Evolutionary conservation across 441 rosid species (phyloP).

Genomic region (Theobroma grandiflorum): DNA sequence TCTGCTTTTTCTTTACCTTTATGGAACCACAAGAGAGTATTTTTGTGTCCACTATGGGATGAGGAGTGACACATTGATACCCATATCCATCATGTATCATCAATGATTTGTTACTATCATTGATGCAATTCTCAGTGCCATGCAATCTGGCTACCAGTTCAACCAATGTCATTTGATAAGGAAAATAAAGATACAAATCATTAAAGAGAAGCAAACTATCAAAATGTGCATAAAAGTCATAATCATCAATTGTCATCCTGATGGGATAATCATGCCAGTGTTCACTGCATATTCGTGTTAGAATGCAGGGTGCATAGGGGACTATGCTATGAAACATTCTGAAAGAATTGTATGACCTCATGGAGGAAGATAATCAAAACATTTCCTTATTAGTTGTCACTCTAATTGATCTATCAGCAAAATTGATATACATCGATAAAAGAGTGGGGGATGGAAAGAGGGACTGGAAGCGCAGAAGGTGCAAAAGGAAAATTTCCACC

Average conservation of each 20-base stretch:
- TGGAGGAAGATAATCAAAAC: neutral
- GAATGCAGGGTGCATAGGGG: neutral
- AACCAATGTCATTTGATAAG: too few relatives aligned
- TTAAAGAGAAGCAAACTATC: too few relatives aligned
- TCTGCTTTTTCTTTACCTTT: neutral
- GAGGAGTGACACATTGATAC: neutral
- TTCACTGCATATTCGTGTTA: neutral
- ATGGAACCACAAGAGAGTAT: neutral
- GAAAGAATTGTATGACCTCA: neutral
- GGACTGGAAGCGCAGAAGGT: slow-evolving; percentile 11
- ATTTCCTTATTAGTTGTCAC: neutral
- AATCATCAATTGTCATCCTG: neutral
- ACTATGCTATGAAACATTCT: neutral
- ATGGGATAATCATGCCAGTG: neutral
- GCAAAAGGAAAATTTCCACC: slow-evolving; percentile 16
- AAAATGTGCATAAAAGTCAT: too few relatives aligned
- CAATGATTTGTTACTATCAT: neutral
- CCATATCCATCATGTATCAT: neutral
- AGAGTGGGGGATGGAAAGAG: neutral
- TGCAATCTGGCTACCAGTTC: neutral
- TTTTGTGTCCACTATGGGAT: neutral
- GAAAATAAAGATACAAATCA: too few relatives aligned
- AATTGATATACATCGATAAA: slow-evolving; percentile 32
- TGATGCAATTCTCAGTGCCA: too few relatives aligned
- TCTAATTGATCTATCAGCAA: slow-evolving; percentile 18